Evolutionary conservation across 352 stramenopile genomes (phyloP), one percentile per base, ranked within the genome.

Genomic region (Phytopythium vexans): DNA sequence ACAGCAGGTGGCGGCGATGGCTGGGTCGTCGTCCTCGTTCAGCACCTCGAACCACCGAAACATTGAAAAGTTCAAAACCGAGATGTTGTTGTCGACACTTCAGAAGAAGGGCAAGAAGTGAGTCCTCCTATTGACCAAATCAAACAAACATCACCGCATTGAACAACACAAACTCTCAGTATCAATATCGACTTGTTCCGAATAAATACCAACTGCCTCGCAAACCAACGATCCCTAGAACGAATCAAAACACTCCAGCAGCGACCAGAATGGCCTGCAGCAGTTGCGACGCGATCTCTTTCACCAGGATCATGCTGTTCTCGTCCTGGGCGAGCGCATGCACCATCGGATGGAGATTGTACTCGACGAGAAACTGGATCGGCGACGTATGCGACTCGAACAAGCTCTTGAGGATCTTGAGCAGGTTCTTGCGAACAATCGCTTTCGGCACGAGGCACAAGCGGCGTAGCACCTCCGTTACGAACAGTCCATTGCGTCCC

Each of bases 321-420:
- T 86, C 83, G 56, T 93, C 82, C 70, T 94, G 81, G 16, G 86
- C 86, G 16, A 96, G 71, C n/a, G 76, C 55, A 38, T 83, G 79
- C 6, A 96, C 73, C 32, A 78, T 80, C 10, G 76, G 81, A 21
- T 89, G 88, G 8, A 97, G 62, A 35, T 95, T 89, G 70, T 92
- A 94, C 66, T 97, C 86, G 38, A 95, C 70, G 12, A 96, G 64
- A 45, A 97, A 95, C 56, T 95, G 79, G 46, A 72, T 74, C 1
- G 86, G 88, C 31, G 85, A 82, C 11, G 86, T 83, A 56, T 97
- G 88, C 21, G 80, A 82, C 54, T 96, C 85, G 50, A 96, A 95
- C 1, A 97, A 73, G 41, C 72, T 77, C 60, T 96, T 94, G 51
- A 97, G 84, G 71, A 97, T 97, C 61, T 94, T 94, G 49, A 97